phyloP scores from a whole-genome alignment of 2,329 filamentous ascomycete genomes.

The Microcyclospora pomicola region DNA sequence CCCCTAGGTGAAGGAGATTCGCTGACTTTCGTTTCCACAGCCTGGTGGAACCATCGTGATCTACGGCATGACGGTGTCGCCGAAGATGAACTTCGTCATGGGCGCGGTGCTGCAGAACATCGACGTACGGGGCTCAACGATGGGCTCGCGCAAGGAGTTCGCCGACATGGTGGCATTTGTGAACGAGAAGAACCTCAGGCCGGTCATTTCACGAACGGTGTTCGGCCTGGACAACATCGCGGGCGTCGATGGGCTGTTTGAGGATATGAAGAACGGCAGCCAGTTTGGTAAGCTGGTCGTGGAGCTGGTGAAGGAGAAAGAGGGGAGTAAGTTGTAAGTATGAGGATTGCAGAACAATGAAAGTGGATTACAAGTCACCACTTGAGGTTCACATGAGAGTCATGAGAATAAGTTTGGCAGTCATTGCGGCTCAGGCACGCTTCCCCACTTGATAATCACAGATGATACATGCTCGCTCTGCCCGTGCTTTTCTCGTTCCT shows the following conservation, averaged over 20 bases:
- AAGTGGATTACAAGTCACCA: too few relatives aligned
- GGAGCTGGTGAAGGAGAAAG: slow-evolving; percentile 37
- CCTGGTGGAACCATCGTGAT: slow-evolving; percentile 67
- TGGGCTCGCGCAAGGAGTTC: slow-evolving; percentile 85
- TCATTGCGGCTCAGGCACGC: too few relatives aligned
- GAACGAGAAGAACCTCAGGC: slow-evolving; percentile 54
- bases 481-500: too few relatives aligned
- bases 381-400: too few relatives aligned
- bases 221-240: slow-evolving; percentile 62
- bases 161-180: slow-evolving; percentile 83
- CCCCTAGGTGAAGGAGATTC: not conserved
- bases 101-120: slow-evolving; percentile 72
- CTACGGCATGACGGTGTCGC: slow-evolving; percentile 83
- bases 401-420: too few relatives aligned
- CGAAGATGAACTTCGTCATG: slow-evolving; percentile 82
- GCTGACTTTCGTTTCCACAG: slow-evolving; percentile 17
- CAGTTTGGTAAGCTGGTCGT: slow-evolving; percentile 93
- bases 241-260: slow-evolving; percentile 71
- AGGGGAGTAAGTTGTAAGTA: slow-evolving; percentile 17
- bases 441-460: too few relatives aligned
- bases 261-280: slow-evolving; percentile 69
- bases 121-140: slow-evolving; percentile 72
- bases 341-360: not conserved
- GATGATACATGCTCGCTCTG: too few relatives aligned
- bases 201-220: slow-evolving; percentile 57